phyloP scores from a whole-genome alignment of 179 eudicot species.

The Monotropa hypopitys region DNA sequence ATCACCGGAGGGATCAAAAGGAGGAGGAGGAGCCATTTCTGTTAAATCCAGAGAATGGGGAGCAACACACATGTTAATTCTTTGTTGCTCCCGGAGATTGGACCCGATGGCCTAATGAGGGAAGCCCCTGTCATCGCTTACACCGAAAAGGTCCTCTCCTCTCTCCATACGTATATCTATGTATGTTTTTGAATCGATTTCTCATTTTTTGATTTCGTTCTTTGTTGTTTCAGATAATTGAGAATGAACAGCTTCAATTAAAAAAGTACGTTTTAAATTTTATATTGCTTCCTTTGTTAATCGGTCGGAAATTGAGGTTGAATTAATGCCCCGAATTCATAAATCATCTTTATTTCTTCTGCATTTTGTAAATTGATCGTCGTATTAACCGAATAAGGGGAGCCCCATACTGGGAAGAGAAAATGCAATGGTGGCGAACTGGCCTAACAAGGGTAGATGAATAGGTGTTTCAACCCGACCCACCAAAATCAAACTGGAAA shows the following conservation, averaged over 20 bases:
- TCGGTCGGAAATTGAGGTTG: neutral
- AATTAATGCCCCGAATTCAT: neutral
- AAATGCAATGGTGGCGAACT: neutral
- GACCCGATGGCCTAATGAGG: slow-evolving; percentile 74
- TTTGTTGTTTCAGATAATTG: slow-evolving; percentile 50
- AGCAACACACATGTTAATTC: slow-evolving; percentile 4
- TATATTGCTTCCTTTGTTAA: neutral
- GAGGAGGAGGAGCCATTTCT: neutral
- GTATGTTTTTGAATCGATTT: neutral
- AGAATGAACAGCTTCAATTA: slow-evolving; percentile 68
- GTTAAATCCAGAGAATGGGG: slow-evolving; percentile 11
- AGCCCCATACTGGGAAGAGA: neutral
- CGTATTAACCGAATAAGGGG: no score
- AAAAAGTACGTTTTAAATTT: slow-evolving; percentile 44
- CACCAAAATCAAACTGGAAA: neutral
- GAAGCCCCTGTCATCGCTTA: slow-evolving; percentile 80
- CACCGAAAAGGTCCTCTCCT: slow-evolving; percentile 61
- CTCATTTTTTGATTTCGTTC: neutral
- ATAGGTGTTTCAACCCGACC: neutral
- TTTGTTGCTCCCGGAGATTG: slow-evolving; percentile 47
- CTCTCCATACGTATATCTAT: neutral
- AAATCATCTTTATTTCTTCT: neutral
- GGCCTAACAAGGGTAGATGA: neutral
- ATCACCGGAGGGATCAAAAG: slow-evolving; percentile 1
- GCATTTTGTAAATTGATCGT: neutral